Percentiles rank a stretch among this genome's conserved stretches.
These are phyloP conservation scores for Cladorrhinum sp. DNA, from an alignment of 2,329 filamentous ascomycete species.

Conservation along the genomic window DNA sequence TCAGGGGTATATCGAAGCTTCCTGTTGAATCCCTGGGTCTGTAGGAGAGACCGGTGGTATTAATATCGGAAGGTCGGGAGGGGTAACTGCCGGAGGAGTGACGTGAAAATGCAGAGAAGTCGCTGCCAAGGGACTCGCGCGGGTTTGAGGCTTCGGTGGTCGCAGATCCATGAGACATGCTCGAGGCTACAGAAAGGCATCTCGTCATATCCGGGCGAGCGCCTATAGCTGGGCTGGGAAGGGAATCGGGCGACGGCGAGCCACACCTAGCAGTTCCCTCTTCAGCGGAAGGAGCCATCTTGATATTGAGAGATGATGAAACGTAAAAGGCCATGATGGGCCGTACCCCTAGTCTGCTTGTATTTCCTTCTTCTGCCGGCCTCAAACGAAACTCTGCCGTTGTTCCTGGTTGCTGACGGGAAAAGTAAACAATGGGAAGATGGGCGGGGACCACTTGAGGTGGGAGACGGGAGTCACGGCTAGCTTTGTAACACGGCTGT, in stretches of 20 bases:
- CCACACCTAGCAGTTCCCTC: constrained; percentile 45
- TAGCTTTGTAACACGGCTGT: neutral
- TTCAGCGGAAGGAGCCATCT: constrained; percentile 38
- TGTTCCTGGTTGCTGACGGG: neutral
- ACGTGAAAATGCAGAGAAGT: constrained; percentile 51
- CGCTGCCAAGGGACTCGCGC: constrained; percentile 56
- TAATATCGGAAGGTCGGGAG: constrained; percentile 45
- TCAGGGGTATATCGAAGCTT: constrained; percentile 33
- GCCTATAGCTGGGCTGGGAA: constrained; percentile 61
- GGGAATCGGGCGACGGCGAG: constrained; percentile 63
- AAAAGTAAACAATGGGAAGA: constrained; percentile 6
- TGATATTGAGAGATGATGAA: constrained; percentile 11
- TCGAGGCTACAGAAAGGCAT: constrained; percentile 61
- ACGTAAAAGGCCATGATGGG: constrained; percentile 2
- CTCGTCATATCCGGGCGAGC: constrained; percentile 58
- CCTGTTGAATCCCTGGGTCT: constrained; percentile 48
- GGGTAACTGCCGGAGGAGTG: constrained; percentile 61
- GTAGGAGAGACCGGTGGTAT: constrained; percentile 27
- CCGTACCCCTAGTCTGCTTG: neutral
- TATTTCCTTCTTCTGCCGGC: neutral
- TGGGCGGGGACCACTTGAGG: neutral
- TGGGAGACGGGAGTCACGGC: neutral
- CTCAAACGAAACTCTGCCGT: neutral
- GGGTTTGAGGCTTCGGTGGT: constrained; percentile 45
- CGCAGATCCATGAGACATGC: constrained; percentile 54